phyloP scores from a whole-genome alignment of 2,329 filamentous ascomycete species.

The Achaetomium macrosporum region DNA sequence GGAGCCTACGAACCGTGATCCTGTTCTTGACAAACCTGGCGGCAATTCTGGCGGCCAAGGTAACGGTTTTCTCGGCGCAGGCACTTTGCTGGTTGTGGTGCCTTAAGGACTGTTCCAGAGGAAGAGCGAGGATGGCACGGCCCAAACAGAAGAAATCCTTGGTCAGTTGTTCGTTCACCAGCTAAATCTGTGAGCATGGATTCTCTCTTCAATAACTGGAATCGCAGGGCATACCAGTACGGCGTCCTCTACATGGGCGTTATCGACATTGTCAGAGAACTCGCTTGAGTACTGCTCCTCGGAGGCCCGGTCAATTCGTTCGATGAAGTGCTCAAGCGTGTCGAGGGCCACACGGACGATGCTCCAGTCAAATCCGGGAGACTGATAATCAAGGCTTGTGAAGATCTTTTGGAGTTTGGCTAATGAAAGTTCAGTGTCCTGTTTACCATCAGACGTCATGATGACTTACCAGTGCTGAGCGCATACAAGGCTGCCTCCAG shows the following conservation, averaged over 20 bases:
- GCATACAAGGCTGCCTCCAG: conserved; percentile 44
- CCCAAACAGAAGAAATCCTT: conserved; percentile 42
- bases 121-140: conserved; percentile 22
- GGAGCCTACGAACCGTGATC: conserved; percentile 32
- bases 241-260: conserved; percentile 43
- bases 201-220: not conserved
- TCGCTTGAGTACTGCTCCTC: conserved; percentile 37
- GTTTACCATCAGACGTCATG: not conserved
- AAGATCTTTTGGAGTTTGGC: conserved; percentile 48
- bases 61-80: conserved; percentile 41
- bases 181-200: conserved; percentile 21
- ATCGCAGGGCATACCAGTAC: conserved; percentile 32
- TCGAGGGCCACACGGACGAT: conserved; percentile 41
- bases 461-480: conserved; percentile 38
- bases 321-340: conserved; percentile 43
- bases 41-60: conserved; percentile 42
- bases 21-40: conserved; percentile 41
- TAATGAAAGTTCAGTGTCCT: conserved; percentile 20
- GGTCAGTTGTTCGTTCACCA: conserved; percentile 46
- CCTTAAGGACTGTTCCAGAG: conserved; percentile 15
- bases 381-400: conserved; percentile 39
- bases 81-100: conserved; percentile 21
- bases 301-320: conserved; percentile 36
- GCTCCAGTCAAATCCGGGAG: conserved; percentile 43
- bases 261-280: conserved; percentile 23